Conservation (phyloP, 2,329 filamentous ascomycete species). For the Ophiocordyceps camponoti-rufipedis region DNA sequence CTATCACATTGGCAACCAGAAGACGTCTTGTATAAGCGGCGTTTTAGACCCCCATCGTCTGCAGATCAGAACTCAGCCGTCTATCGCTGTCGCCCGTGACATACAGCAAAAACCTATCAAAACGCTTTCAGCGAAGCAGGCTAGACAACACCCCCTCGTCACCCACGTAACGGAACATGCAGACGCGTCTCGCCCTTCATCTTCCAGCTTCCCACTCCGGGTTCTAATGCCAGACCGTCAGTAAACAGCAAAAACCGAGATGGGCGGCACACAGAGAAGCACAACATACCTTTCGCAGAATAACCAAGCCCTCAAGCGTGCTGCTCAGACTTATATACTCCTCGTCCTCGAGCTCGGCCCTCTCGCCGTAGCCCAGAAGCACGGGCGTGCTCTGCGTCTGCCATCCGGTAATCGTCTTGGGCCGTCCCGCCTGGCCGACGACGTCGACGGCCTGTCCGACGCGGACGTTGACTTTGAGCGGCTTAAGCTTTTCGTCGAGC, state of each 20-base stretch:
- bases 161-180: not conserved
- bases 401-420: slow-evolving; percentile 99
- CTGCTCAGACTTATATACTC: slow-evolving; percentile 86
- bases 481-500: slow-evolving; percentile 84
- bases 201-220: slow-evolving; percentile 21
- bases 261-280: not conserved
- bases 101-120: slow-evolving; percentile 10
- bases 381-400: slow-evolving; percentile 99
- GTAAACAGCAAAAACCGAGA: not conserved
- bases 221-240: slow-evolving; percentile 10
- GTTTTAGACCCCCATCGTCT: not conserved
- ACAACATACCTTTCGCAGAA: slow-evolving; percentile 73
- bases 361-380: slow-evolving; percentile 80
- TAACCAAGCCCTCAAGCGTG: slow-evolving; percentile 85
- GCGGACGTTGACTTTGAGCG: slow-evolving; percentile 85
- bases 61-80: slow-evolving; percentile 2
- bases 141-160: not conserved
- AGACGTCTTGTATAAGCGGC: no score
- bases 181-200: slow-evolving; percentile 8
- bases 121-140: not conserved
- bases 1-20: no score
- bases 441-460: slow-evolving; percentile 97
- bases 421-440: slow-evolving; percentile 87
- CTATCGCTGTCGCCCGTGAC: slow-evolving; percentile 8
- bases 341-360: slow-evolving; percentile 93